phyloP scores from a whole-genome alignment of 2,329 filamentous ascomycete genomes.

The Colletotrichum falcatum region DNA sequence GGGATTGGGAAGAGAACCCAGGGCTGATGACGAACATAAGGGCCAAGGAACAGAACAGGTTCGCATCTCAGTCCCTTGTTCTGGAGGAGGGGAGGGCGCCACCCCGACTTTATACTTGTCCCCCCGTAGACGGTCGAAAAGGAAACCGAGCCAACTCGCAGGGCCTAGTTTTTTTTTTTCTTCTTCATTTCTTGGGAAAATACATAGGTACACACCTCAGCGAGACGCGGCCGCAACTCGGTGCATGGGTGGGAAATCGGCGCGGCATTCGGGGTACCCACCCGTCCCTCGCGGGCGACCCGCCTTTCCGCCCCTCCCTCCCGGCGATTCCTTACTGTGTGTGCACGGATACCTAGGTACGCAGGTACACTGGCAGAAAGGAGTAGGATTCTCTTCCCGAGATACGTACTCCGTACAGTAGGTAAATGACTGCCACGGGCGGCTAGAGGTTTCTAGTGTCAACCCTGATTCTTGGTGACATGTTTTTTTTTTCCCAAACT shows the following conservation, averaged over 20 bases:
- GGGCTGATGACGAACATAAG: neutral
- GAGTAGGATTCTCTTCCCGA: no score
- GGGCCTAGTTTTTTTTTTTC: neutral
- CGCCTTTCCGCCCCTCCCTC: no score
- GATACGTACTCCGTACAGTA: no score
- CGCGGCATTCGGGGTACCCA: conserved; percentile 38
- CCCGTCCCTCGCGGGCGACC: conserved; percentile 18
- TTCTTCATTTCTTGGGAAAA: no score
- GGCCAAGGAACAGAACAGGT: neutral
- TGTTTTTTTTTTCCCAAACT: no score
- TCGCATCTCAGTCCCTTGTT: neutral
- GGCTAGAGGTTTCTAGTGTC: no score
- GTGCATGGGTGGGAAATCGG: conserved; percentile 23
- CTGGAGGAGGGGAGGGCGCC: neutral
- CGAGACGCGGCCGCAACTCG: conserved; percentile 37
- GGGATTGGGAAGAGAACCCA: conserved; percentile 5
- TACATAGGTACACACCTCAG: neutral
- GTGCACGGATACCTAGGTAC: no score
- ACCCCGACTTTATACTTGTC: conserved; percentile 23
- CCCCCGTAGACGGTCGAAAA: neutral
- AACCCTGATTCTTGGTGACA: no score
- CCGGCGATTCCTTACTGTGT: no score
- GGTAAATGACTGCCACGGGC: no score
- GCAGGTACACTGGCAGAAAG: no score
- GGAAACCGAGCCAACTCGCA: conserved; percentile 3